phyloP scores from a whole-genome alignment of 139 green algal genomes.

The Haematococcus sp. region DNA sequence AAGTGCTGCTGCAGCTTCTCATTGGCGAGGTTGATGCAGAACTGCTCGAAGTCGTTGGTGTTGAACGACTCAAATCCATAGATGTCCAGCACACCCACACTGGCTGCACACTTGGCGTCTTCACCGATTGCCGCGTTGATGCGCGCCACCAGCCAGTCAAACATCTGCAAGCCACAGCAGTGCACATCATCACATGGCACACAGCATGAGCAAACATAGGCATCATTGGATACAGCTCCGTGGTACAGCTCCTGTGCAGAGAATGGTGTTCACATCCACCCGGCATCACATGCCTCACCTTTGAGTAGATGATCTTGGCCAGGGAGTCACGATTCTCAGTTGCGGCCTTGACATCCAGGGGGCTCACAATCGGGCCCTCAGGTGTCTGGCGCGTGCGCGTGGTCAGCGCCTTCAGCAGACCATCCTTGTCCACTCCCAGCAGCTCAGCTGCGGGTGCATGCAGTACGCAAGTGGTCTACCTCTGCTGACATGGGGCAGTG shows the following conservation, averaged over 20 bases:
- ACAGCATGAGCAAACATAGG: background rate
- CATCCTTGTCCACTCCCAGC: slow-evolving; percentile 71
- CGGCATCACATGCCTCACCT: slow-evolving; percentile 18
- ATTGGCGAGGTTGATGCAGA: slow-evolving; percentile 99
- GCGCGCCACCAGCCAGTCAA: slow-evolving; percentile 92
- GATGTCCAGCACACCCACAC: slow-evolving; percentile 94
- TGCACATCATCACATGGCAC: background rate
- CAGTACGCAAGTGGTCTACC: background rate
- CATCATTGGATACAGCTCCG: background rate
- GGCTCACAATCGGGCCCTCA: slow-evolving; percentile 88
- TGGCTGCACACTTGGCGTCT: slow-evolving; percentile 51
- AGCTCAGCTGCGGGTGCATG: slow-evolving; percentile 49
- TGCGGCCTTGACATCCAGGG: slow-evolving; percentile 80
- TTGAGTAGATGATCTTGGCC: slow-evolving; percentile 93
- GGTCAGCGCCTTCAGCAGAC: slow-evolving; percentile 81
- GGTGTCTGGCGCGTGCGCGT: slow-evolving; percentile 86
- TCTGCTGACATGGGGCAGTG: too few species aligned
- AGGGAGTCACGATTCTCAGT: slow-evolving; percentile 89
- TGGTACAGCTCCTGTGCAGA: background rate
- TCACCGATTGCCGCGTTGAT: slow-evolving; percentile 68
- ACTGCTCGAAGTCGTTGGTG: slow-evolving; percentile 94
- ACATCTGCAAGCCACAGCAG: slow-evolving; percentile 67
- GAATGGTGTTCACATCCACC: background rate
- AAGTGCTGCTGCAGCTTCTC: slow-evolving; percentile 99
- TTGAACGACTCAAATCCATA: slow-evolving; percentile 96